Evolutionary conservation across 2,329 filamentous ascomycete species (phyloP), one percentile per base, ranked within the genome.

Genomic region (Epichloe gansuensis): DNA sequence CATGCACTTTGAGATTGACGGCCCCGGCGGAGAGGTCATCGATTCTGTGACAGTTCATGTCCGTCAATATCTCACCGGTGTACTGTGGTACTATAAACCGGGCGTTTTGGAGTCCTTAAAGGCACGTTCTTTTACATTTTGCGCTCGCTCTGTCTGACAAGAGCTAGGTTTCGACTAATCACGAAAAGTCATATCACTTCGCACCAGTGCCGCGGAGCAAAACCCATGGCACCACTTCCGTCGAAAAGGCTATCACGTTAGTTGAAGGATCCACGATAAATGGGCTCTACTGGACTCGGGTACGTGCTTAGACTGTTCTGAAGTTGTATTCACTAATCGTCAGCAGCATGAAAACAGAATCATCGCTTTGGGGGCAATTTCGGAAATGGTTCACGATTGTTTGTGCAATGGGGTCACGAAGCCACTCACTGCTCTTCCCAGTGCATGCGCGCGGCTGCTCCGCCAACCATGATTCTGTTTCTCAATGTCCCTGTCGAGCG

Each of bases 241-340:
- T 47, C 50, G 36, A 38, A 44, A 54, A 47, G 43, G 53, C 47
- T 31, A 48, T 53, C 42, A 38, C 51, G n/a, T 23, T 55, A 35
- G 50, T 53, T 50, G 42, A 55, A 50, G 51, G 53, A 17, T 55
- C 35, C 38, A 41, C 44, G 15, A 52, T 55, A 50, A 35, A 50
- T 43, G 53, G 53, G 50, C 51, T 55, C 27, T 55, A 54, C 47
- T 55, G 53, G 50, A 55, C 50, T 48, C 47, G 53, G 53, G 53
- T 55, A 44, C 46, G 47, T 48, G 42, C 47, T 52, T 34, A 15
- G n/a, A 40, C 15, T 39, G 36, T 6, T 13, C 38, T 34, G 40
- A 25, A n/a, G 17, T 48, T 43, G 31, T 27, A 15, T 43, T 53
- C 46, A 53, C 53, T 51, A 51, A 55, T 41, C 35, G n/a, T 47